Evolutionary conservation across 257 asterid species (phyloP), one percentile per base, ranked within the genome.

Genomic region (Solanum gandarillasii): DNA sequence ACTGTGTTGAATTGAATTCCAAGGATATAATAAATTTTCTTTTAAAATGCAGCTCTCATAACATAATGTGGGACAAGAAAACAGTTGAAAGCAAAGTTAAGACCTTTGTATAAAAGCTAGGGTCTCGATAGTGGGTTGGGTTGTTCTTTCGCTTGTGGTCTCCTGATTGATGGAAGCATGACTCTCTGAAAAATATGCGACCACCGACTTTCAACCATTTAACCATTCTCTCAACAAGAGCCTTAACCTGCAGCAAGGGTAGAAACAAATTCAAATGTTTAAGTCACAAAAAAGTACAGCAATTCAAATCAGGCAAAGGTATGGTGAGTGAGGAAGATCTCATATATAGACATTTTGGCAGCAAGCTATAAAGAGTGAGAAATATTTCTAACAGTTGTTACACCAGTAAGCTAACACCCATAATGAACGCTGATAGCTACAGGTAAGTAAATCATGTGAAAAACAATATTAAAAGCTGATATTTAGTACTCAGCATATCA

Each of bases 161-260:
- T 31, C 99, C 99, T 46, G 99, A 96, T 83, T 94, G 99, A 90
- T 97, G 99, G 92, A 97, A 97, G 90, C 99, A 97, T 20, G 99
- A 97, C 78, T 97, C 99, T 84, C 99, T 92, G 91, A 97, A 97
- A 91, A 95, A 96, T 87, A 97, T 92, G 93, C 87, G 91, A 85
- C 99, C 99, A 83, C 99, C 99, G 86, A 96, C 97, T 90, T 94
- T 96, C 67, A 96, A 89, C 99, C 99, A 96, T 91, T 91, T 94
- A 88, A 92, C 93, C 99, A 96, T 91, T 92, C 94, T 95, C 91
- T 90, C 91, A 0, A 90, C 95, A 71, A 97, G 96, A 87, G 89
- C 88, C 91, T 91, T 94, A 83, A 96, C 99, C 99, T 97, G 90
- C 85, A 89, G 89, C 89, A 90, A 88, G 86, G 48, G 27, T 9